These are phyloP conservation scores for Rhodomyrtus psidioides DNA, from an alignment of 441 rosid genomes.

Conservation along the genomic window DNA sequence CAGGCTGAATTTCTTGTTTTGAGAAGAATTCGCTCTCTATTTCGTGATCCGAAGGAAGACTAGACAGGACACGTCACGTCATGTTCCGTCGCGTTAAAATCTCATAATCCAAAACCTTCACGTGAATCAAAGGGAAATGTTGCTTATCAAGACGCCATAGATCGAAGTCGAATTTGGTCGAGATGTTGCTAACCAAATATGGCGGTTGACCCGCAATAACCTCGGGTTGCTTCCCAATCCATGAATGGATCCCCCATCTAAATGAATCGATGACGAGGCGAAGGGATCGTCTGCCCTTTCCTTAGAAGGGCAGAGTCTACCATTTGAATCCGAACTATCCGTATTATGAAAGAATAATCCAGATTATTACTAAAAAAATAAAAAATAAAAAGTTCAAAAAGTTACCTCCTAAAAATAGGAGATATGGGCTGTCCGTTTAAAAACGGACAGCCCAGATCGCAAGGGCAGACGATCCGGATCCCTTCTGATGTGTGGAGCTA, in stretches of 20 bases:
- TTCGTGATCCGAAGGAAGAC: no score
- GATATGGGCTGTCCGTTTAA: no score
- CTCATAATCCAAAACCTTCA: background rate
- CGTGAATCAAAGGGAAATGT: rapidly evolving
- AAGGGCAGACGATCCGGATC: no score
- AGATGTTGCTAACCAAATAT: background rate
- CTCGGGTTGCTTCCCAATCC: background rate
- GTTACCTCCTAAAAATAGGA: no score
- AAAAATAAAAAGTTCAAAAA: no score
- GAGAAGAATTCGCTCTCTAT: no score
- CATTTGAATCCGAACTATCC: no score
- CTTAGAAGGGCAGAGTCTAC: no score
- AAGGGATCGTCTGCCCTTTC: no score
- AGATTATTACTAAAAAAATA: no score
- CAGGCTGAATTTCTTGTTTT: background rate
- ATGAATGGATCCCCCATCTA: background rate
- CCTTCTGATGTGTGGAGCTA: background rate
- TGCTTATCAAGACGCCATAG: background rate
- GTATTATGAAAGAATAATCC: no score
- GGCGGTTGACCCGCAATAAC: background rate
- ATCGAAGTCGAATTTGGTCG: background rate
- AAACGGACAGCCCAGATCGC: no score
- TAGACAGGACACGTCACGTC: background rate
- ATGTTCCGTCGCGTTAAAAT: background rate
- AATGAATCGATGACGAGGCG: background rate